Evolutionary conservation across 345 rosid species (phyloP).

Genomic region (Acer campestre): DNA sequence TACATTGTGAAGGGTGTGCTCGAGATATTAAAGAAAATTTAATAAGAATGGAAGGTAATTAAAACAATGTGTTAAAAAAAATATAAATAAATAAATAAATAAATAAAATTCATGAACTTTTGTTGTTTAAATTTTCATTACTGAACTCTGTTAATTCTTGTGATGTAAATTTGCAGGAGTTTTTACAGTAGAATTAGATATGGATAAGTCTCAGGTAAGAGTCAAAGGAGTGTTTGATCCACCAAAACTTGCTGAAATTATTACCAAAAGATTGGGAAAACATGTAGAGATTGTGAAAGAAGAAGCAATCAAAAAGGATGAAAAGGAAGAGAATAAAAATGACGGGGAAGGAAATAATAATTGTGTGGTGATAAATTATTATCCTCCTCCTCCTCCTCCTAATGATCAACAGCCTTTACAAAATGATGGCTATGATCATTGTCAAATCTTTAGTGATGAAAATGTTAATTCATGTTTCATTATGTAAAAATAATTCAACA

Average conservation of each 20-base stretch:
- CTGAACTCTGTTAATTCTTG: not conserved
- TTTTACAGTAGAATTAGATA: conserved; percentile 48
- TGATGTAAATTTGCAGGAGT: conserved; percentile 36
- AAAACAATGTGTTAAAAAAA: not conserved
- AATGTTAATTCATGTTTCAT: conserved; percentile 47
- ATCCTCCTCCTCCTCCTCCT: conserved; percentile 30
- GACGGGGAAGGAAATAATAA: not conserved
- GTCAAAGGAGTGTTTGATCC: conserved; percentile 54
- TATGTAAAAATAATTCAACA: conserved; percentile 32
- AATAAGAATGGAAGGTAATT: conserved; percentile 52
- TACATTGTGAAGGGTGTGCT: conserved; percentile 77
- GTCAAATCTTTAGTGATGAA: conserved; percentile 48
- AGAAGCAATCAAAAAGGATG: conserved; percentile 20
- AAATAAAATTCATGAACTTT: too few relatives aligned
- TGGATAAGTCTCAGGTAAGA: conserved; percentile 44
- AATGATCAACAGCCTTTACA: conserved; percentile 3
- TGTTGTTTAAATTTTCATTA: not conserved
- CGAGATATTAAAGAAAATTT: conserved; percentile 45
- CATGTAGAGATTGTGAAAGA: conserved; percentile 46
- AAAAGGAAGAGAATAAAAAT: not conserved
- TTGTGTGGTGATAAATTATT: conserved; percentile 21
- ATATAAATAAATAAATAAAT: too few relatives aligned
- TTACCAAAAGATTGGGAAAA: conserved; percentile 45
- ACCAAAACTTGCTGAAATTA: conserved; percentile 37
- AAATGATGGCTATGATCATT: conserved; percentile 18